Base-by-base conservation (phyloP, 2,329 filamentous ascomycete species). In the Stachybotrys chlorohalonatus region DNA sequence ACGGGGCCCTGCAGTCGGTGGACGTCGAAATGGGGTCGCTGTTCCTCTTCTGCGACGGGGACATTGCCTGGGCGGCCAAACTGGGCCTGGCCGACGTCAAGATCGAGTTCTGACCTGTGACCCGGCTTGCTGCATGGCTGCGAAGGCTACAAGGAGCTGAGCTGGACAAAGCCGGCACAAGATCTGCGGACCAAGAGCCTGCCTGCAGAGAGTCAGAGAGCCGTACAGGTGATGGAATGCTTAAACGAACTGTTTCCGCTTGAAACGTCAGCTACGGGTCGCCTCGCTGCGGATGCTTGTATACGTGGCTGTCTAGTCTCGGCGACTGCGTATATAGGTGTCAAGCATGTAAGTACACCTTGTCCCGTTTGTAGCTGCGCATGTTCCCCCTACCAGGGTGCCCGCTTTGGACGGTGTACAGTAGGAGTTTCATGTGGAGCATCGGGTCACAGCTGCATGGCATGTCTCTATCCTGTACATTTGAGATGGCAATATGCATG, bases 51-150 rank as follows among this genome's bases (percentile, higher is more conserved):
- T 49, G 62, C 9, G 65, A 66, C 7, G 72, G 74, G 58, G 54
- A 55, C n/a, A 11, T 68, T 0, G 59, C 59, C 49, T 74, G 66
- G 56, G 71, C 62, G 15, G 53, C 51, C 8, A 59, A 62, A 54
- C 56, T 75, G 52, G 59, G 59, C 1, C 54, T 54, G 57, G 68
- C 62, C 7, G 61, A 63, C 11, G 66, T 71, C 6, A 63, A 68
- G 49, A 62, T 72, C 1, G 73, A 75, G 59, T 62, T 74, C 24
- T 7, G 72, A 74, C 52, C 45, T 75, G 48, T 74, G 70, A 61
- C 65, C 66, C 1, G 74, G 73, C 1, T 53, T 75, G 32, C 69
- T 70, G 3, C 73, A 76, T 57, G 69, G 63, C 0, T 74, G 71
- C 3, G 62, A 63, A 13, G 58, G 58, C 13, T 32, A 30, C 17